phyloP scores from a whole-genome alignment of 305 asterid species.

The Fraxinus angustifolia region DNA sequence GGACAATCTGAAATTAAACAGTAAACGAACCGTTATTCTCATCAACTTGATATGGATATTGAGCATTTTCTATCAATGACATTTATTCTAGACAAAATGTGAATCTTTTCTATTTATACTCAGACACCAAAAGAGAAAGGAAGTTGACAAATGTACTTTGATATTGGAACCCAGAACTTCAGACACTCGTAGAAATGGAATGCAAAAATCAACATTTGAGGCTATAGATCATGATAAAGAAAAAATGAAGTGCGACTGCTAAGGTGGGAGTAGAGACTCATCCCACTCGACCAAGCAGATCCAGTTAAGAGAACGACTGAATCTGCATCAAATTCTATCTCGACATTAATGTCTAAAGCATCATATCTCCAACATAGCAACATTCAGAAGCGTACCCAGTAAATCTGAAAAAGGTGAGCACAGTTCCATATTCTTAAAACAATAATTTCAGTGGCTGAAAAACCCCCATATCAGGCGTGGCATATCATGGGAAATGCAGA shows the following conservation, averaged over 20 bases:
- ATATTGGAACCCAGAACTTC: not conserved
- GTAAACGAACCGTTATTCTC: constrained; percentile 26
- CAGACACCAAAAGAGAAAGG: not conserved
- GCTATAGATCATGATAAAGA: not conserved
- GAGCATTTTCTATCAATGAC: not conserved
- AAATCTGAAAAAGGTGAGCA: not conserved
- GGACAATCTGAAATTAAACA: constrained; percentile 73
- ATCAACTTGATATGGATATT: not conserved
- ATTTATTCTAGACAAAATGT: not conserved
- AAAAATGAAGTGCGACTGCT: not conserved
- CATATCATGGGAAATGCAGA: constrained; percentile 7
- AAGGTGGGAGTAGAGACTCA: not conserved
- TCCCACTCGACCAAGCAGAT: not conserved
- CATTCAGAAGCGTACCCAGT: not conserved
- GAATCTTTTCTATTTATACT: not conserved
- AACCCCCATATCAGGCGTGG: not conserved
- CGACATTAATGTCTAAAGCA: not conserved
- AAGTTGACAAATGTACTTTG: not conserved
- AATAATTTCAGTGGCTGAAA: not conserved
- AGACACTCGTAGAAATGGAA: not conserved
- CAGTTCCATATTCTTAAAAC: not conserved
- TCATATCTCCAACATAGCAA: constrained; percentile 2
- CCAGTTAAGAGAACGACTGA: not conserved
- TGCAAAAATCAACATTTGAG: not conserved
- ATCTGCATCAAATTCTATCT: constrained; percentile 8